A percentile compares a stretch with the other conserved stretches of the same genome.
Evolutionary conservation across 1,284 basidiomycete species (phyloP).

Genomic region (Tylopilus orsonianus): DNA sequence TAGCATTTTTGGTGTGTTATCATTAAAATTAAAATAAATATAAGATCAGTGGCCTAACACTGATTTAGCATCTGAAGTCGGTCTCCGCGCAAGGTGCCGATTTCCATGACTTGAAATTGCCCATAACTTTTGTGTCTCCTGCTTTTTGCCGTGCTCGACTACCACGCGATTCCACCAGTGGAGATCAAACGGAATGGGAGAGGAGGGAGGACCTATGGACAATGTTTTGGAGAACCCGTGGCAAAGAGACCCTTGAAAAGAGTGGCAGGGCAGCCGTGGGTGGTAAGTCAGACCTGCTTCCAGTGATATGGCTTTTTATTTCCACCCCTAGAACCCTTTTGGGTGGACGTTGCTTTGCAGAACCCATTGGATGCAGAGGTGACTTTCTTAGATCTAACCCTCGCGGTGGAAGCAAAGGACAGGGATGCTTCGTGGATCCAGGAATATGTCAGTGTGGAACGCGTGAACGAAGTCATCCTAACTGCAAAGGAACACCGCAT

Average conservation of each 20-base stretch:
- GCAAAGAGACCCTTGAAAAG: conserved; percentile 50
- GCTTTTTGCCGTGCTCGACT: conserved; percentile 56
- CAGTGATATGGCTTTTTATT: neutral
- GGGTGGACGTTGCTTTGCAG: conserved; percentile 65
- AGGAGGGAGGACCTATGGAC: conserved; percentile 63
- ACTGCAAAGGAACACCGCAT: conserved; percentile 57
- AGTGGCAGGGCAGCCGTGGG: conserved; percentile 60
- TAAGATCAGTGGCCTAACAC: conserved; percentile 5
- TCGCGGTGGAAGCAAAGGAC: conserved; percentile 45
- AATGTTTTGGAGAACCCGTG: conserved; percentile 56
- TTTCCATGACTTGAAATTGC: conserved; percentile 48
- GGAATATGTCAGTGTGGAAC: conserved; percentile 54
- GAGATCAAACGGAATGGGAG: conserved; percentile 53
- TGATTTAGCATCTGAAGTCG: conserved; percentile 59
- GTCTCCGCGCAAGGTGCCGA: conserved; percentile 45
- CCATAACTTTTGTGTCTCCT: conserved; percentile 57
- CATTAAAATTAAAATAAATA: too few relatives aligned
- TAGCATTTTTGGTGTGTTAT: conserved; percentile 63
- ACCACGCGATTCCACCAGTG: conserved; percentile 46
- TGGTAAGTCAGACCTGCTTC: conserved; percentile 42
- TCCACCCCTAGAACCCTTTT: conserved; percentile 61
- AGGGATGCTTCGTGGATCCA: conserved; percentile 35
- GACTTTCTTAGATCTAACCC: conserved; percentile 57
- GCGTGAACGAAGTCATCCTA: conserved; percentile 56
- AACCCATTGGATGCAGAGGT: conserved; percentile 75